Base-by-base conservation (phyloP, 345 rosid species). In the Nasturtium officinale region DNA sequence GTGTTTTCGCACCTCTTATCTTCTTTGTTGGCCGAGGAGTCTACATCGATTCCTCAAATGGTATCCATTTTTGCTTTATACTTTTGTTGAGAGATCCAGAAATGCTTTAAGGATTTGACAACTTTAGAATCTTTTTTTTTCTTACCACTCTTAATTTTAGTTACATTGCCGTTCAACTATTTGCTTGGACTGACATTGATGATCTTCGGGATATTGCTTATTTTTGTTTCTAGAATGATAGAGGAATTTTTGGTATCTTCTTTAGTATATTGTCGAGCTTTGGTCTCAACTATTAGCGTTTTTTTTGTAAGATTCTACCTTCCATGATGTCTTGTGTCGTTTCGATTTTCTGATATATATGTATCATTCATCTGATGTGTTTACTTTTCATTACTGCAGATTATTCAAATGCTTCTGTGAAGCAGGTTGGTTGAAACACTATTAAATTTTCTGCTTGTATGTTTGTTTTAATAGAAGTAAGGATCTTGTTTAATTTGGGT, bases 11-110 rank as follows among this genome's bases (percentile, higher is more conserved):
- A 9, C 91, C 94, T 40, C 79, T 87, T 30, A 57, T 86, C 72
- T 87, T 90, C 97, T 87, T 85, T 52, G 79, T 85, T 62, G 89
- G 93, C 61, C 81, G 88, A 48, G 90, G 92, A 46, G 83, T 88
- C n/a, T 79, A 75, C 79, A 5, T 84, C 3, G 71, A 69, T 75
- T 64, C 83, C 40, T 74, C 86, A 3, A 64, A 58, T 45, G 90
- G 95, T 89, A 86, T 72, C 52, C 11, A 16, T 69, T 35, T 74
- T 74, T 65, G 26, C 61, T 38, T 61, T 28, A 3, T 3, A 25
- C 28, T 4, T 46, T 23, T 57, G 58, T 64, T 28, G 20, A 30
- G n/a, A 35, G 64, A 52, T 75, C 12, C 1, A 17, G 40, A 21
- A 28, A 37, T 45, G 46, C 33, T 55, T 17, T 53, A 15, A 56